Conservation (phyloP, 495 filamentous ascomycete species). For the Aspergillus egyptiacus region DNA sequence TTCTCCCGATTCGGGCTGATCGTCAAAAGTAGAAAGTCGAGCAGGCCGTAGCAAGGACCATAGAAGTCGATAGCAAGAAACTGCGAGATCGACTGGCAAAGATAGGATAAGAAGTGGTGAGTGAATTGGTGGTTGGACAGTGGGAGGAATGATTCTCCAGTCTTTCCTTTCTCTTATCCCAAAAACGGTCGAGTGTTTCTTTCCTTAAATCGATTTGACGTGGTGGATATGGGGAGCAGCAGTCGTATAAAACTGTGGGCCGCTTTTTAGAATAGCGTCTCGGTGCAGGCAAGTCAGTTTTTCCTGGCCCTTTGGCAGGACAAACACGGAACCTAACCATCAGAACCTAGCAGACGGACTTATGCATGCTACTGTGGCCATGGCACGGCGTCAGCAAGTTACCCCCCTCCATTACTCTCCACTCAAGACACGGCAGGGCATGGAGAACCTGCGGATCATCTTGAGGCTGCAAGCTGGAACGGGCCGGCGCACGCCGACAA, state of each 20-base stretch:
- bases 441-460: constrained; percentile 45
- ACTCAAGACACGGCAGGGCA: constrained; percentile 30
- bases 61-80: background rate
- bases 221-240: constrained; percentile 35
- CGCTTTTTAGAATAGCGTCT: constrained; percentile 28
- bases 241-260: constrained; percentile 40
- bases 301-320: constrained; percentile 16
- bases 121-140: constrained; percentile 2
- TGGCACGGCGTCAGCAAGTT: constrained; percentile 36
- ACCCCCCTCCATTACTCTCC: constrained; percentile 33
- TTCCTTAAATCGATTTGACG: constrained; percentile 16
- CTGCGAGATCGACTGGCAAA: constrained; percentile 11
- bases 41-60: background rate
- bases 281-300: constrained; percentile 23
- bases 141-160: constrained; percentile 9
- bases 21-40: background rate
- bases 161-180: constrained; percentile 4
- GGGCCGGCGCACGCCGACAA: constrained; percentile 45
- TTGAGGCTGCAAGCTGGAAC: constrained; percentile 49
- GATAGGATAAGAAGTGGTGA: background rate
- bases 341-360: constrained; percentile 34
- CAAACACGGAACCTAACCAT: constrained; percentile 40
- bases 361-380: constrained; percentile 38
- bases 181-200: background rate
- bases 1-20: background rate